Conservation (phyloP, 108 stramenopile species). For the Nitzschia sp. region DNA sequence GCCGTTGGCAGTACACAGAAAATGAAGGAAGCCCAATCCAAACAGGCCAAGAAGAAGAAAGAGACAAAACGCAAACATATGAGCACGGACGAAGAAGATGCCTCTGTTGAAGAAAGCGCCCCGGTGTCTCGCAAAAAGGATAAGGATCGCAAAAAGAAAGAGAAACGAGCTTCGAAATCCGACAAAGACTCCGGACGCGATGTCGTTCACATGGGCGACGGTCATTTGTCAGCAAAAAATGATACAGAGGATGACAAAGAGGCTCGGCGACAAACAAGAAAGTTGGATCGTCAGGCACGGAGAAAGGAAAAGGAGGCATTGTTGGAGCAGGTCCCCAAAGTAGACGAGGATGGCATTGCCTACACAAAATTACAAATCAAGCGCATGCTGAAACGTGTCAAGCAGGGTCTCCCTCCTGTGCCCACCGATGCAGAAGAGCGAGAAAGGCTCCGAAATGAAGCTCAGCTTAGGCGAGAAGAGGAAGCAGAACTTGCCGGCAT, state of each 20-base stretch:
- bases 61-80: constrained; percentile 36
- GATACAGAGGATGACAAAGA: constrained; percentile 12
- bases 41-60: constrained; percentile 18
- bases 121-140: constrained; percentile 12
- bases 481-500: constrained; percentile 59
- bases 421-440: constrained; percentile 72
- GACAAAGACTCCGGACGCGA: not conserved
- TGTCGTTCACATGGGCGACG: not conserved
- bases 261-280: not conserved
- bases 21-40: constrained; percentile 1
- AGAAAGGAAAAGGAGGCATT: constrained; percentile 42
- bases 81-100: constrained; percentile 9
- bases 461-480: constrained; percentile 51
- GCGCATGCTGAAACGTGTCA: constrained; percentile 85
- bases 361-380: constrained; percentile 85
- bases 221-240: too few relatives aligned
- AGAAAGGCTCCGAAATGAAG: constrained; percentile 56
- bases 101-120: not conserved
- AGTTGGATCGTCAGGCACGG: constrained; percentile 7
- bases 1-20: too few relatives aligned
- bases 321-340: constrained; percentile 50
- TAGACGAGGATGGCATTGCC: constrained; percentile 63
- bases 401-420: constrained; percentile 71
- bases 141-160: constrained; percentile 26
- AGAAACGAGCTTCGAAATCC: not conserved